A percentile compares a stretch with the other conserved stretches of the same genome.
Evolutionary conservation across 768 basidiomycete genomes (phyloP).

Genomic region (Collybia sp.): DNA sequence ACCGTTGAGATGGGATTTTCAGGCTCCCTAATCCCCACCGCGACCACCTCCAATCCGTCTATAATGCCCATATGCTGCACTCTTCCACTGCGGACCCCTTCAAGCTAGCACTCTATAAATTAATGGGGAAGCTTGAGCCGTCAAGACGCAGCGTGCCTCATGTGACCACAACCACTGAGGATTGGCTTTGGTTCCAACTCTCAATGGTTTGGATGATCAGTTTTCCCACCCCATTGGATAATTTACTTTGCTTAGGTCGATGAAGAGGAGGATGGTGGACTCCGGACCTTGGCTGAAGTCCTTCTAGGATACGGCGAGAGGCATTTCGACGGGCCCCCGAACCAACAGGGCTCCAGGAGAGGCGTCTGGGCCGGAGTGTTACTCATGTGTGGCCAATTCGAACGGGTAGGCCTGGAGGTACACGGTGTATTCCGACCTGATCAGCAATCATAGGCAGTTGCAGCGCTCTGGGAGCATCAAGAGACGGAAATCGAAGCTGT

Average conservation of each 20-base stretch:
- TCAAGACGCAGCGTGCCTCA: slow-evolving; percentile 70
- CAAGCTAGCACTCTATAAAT: slow-evolving; percentile 93
- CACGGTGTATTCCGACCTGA: not conserved
- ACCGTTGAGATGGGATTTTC: slow-evolving; percentile 1
- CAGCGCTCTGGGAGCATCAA: slow-evolving; percentile 82
- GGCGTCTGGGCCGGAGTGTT: slow-evolving; percentile 82
- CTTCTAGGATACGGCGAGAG: slow-evolving; percentile 75
- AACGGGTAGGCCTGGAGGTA: slow-evolving; percentile 52
- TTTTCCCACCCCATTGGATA: not conserved
- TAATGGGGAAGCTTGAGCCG: slow-evolving; percentile 91
- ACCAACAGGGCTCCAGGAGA: slow-evolving; percentile 51
- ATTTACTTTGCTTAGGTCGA: slow-evolving; percentile 46
- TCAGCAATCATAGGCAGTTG: slow-evolving; percentile 61
- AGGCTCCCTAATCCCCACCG: slow-evolving; percentile 71
- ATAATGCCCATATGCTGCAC: slow-evolving; percentile 88
- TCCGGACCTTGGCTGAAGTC: slow-evolving; percentile 71
- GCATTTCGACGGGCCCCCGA: slow-evolving; percentile 69
- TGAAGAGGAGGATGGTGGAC: slow-evolving; percentile 76
- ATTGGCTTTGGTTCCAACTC: slow-evolving; percentile 98
- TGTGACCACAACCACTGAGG: slow-evolving; percentile 90
- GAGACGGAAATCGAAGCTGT: slow-evolving; percentile 92
- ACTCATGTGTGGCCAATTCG: slow-evolving; percentile 92
- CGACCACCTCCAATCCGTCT: slow-evolving; percentile 76
- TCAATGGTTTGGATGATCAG: slow-evolving; percentile 53
- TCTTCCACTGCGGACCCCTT: slow-evolving; percentile 88